Base-by-base conservation (phyloP, 257 asterid genomes). In the Nicotiana obtusifolia region DNA sequence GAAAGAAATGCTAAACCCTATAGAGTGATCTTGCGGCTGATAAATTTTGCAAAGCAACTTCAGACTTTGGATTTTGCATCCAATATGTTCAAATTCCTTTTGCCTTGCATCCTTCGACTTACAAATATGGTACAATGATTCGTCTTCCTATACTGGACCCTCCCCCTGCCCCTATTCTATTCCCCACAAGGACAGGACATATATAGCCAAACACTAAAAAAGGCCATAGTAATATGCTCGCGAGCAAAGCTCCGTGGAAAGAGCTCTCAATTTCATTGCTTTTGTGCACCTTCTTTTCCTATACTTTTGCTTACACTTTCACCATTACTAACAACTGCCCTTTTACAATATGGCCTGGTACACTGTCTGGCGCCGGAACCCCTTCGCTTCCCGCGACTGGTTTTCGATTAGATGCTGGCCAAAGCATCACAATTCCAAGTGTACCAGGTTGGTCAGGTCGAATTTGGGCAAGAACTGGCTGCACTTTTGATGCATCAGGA, bases 401-500 rank as follows among this genome's bases (percentile, higher is more conserved):
- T 28, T 94, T 91, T 81, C 93, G 81, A 15, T 44, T 94, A 77
- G 91, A 91, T 28, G 64, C 93, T 0, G 97, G 94, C 22, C 87
- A 89, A 49, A 92, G 90, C 30, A 83, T 90, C 49, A 67, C 84
- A 1, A 90, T 92, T 44, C 93, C 95, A 11, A 84, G 71, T 5
- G 71, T 64, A 62, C 92, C 97, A 0, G 95, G 98, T 2, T 94
- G 98, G 97, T 90, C 98, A 1, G 98, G 98, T 37, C 88, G 94
- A 24, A 88, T 94, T 1, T 91, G 97, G 98, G 97, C 92, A 10
- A 89, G 97, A 83, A 94, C 98, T n/a, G 94, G 95, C 4, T 94
- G 98, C 90, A 85, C 84, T 2, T 94, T 94, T 59, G 95, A 92
- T 33, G 86, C 87, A 20, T 79, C 90, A 1, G 97, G 97, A 26